Conservation (phyloP, 2,329 filamentous ascomycete species). For the Pseudopyrenochaeta lycopersici region DNA sequence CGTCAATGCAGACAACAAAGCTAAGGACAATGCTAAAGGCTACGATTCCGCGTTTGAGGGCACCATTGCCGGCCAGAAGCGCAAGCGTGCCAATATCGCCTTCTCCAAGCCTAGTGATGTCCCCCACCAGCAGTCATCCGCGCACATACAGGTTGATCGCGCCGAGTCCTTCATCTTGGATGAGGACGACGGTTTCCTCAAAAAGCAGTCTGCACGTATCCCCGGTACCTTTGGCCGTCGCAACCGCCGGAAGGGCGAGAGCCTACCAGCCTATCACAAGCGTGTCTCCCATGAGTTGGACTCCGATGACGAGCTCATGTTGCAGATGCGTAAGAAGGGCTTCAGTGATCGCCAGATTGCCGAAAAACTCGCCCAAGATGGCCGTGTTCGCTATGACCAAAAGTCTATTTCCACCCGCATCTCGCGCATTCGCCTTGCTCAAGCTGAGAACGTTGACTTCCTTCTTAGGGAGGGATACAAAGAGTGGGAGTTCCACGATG, state of each 20-base stretch:
- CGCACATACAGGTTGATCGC: constrained; percentile 17
- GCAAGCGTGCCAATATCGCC: constrained; percentile 22
- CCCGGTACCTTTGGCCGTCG: constrained; percentile 35
- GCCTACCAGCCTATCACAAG: constrained; percentile 52
- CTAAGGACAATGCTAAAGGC: constrained; percentile 9
- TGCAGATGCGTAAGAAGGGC: constrained; percentile 53
- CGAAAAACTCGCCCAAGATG: constrained; percentile 52
- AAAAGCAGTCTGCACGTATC: constrained; percentile 16
- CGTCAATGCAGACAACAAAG: constrained; percentile 5
- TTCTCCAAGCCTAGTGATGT: constrained; percentile 7
- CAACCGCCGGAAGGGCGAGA: constrained; percentile 41
- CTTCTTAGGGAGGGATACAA: constrained; percentile 57
- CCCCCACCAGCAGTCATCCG: constrained; percentile 15
- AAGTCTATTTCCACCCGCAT: constrained; percentile 61
- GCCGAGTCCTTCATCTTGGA: constrained; percentile 32
- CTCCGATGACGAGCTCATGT: constrained; percentile 58
- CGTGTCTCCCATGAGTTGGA: constrained; percentile 55
- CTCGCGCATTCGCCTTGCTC: constrained; percentile 54
- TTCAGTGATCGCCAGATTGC: constrained; percentile 57
- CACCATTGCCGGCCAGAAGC: constrained; percentile 14
- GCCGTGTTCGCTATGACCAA: constrained; percentile 54
- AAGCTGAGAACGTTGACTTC: constrained; percentile 55
- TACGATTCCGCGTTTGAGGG: constrained; percentile 15
- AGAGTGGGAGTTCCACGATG: constrained; percentile 61
- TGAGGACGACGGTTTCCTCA: constrained; percentile 19